Conservation (phyloP, 257 asterid species). For the Thymus quinquecostatus region DNA sequence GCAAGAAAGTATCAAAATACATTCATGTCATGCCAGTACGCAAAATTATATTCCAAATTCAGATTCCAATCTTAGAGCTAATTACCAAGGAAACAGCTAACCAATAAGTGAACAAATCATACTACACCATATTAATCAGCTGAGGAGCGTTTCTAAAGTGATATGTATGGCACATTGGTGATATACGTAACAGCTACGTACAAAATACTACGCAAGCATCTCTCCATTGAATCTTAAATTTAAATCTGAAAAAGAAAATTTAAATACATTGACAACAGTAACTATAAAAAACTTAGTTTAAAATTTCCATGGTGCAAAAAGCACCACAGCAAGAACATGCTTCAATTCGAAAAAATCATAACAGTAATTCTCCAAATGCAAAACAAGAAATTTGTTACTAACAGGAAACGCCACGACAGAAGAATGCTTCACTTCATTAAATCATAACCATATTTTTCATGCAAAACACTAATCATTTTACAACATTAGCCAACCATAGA, state of each 20-base stretch:
- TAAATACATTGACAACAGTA: background rate
- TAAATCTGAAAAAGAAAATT: background rate
- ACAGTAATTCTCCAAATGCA: background rate
- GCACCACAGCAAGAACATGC: background rate
- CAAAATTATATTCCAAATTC: constrained; percentile 6
- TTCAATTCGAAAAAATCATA: background rate
- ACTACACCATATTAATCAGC: background rate
- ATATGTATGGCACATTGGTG: background rate
- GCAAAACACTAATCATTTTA: background rate
- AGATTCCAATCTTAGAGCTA: background rate
- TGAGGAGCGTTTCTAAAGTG: background rate
- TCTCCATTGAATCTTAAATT: background rate
- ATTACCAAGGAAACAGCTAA: background rate
- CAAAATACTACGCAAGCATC: background rate
- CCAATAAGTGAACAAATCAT: background rate
- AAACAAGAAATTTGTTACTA: background rate
- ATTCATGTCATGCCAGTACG: background rate
- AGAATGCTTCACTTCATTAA: background rate
- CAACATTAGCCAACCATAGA: background rate
- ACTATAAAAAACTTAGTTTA: background rate
- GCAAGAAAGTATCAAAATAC: background rate
- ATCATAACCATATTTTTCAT: background rate
- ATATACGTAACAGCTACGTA: constrained; percentile 2
- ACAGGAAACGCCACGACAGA: too few relatives aligned
- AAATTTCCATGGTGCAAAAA: background rate